Conservation (phyloP, 257 asterid genomes). For the Lantana camara region DNA sequence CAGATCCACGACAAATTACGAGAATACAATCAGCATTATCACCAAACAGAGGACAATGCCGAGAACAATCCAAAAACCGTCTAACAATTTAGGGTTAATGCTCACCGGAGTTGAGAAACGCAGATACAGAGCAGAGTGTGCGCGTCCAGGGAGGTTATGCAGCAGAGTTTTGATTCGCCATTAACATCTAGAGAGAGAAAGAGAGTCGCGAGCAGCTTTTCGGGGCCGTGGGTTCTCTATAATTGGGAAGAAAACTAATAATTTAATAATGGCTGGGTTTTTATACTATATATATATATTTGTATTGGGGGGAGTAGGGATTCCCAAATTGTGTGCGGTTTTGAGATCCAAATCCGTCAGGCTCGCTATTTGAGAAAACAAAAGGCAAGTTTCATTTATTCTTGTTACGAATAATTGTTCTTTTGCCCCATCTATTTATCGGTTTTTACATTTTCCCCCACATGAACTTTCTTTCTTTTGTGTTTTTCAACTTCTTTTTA, state of each 20-base stretch:
- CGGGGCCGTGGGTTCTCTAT: slow-evolving; percentile 48
- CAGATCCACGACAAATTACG: slow-evolving; percentile 56
- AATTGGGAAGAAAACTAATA: slow-evolving; percentile 31
- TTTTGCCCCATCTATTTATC: slow-evolving; percentile 26
- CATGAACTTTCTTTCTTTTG: background rate
- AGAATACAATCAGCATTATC: slow-evolving; percentile 32
- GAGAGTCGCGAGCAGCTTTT: slow-evolving; percentile 41
- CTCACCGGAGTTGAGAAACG: slow-evolving; percentile 42
- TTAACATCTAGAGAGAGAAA: slow-evolving; percentile 53
- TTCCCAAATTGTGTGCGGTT: slow-evolving; percentile 27
- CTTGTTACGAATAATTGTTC: slow-evolving; percentile 35
- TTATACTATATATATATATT: background rate
- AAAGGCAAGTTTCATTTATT: slow-evolving; percentile 26
- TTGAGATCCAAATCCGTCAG: slow-evolving; percentile 41
- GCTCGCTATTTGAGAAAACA: slow-evolving; percentile 36
- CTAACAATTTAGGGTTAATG: slow-evolving; percentile 16
- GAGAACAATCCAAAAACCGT: background rate
- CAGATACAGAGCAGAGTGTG: background rate
- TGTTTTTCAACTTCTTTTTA: background rate
- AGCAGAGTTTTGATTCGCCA: slow-evolving; percentile 54
- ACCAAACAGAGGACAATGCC: slow-evolving; percentile 12
- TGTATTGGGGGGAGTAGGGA: slow-evolving; percentile 27
- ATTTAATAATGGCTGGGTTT: slow-evolving; percentile 25
- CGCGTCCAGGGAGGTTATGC: slow-evolving; percentile 38
- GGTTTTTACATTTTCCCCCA: slow-evolving; percentile 29